phyloP scores from a whole-genome alignment of 495 filamentous ascomycete genomes.

The Cercophora newfieldiana region DNA sequence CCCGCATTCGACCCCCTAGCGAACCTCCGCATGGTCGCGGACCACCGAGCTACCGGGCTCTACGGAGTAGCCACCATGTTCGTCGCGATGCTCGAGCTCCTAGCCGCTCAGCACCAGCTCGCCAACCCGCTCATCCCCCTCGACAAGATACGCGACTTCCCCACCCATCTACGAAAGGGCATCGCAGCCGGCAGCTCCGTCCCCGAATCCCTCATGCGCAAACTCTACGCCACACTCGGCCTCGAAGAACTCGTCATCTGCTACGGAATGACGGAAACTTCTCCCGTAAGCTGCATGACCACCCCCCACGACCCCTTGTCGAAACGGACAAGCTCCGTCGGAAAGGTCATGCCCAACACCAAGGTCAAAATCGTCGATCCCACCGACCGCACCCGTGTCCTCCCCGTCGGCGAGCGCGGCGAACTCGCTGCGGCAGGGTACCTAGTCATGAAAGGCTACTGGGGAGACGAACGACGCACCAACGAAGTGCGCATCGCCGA shows the following conservation, averaged over 20 bases:
- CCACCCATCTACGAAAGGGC: conserved; percentile 71
- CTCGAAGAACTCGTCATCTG: conserved; percentile 87
- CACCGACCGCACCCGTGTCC: conserved; percentile 50
- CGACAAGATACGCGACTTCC: conserved; percentile 55
- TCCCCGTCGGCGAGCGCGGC: conserved; percentile 67
- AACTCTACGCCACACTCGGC: conserved; percentile 72
- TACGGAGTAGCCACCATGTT: conserved; percentile 99
- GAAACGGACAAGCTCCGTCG: conserved; percentile 78
- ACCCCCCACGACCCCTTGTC: conserved; percentile 75
- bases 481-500: conserved; percentile 62
- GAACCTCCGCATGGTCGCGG: conserved; percentile 67
- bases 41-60: conserved; percentile 77
- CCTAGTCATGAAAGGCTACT: conserved; percentile 89
- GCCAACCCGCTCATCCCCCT: conserved; percentile 29
- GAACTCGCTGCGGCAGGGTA: conserved; percentile 88
- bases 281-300: conserved; percentile 90
- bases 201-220: conserved; percentile 80
- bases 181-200: conserved; percentile 90
- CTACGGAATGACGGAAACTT: conserved; percentile 98
- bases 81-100: conserved; percentile 75
- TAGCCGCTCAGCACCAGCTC: conserved; percentile 52
- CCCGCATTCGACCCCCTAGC: conserved; percentile 84
- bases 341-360: conserved; percentile 73
- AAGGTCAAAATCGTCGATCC: conserved; percentile 78
- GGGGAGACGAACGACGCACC: conserved; percentile 68